Evolutionary conservation across 257 asterid species (phyloP), one percentile per base, ranked within the genome.

Genomic region (Paulownia fortunei): DNA sequence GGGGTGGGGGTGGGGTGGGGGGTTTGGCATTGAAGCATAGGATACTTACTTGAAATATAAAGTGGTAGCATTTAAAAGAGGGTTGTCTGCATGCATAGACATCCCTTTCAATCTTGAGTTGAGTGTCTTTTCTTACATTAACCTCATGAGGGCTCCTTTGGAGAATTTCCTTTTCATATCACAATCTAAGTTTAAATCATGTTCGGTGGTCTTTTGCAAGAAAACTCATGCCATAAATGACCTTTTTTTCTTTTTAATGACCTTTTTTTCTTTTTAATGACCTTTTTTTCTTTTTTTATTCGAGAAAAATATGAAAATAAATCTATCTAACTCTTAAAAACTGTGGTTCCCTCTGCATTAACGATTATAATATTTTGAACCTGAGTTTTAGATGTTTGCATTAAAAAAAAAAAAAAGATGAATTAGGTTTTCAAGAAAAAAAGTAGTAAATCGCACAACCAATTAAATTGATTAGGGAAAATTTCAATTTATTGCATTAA

Each of bases 121-220:
- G 66, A 39, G 69, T 26, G 83, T 82, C 69, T 51, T 69, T 69
- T 74, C 69, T 74, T 24, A 30, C 78, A 73, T 79, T 59, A 78
- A 74, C 65, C 73, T 36, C 55, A 16, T 66, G 54, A 66, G 21
- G 59, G 32, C 49, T 42, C 19, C 36, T 52, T 70, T 70, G 60
- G 10, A 46, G 13, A 34, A 69, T 36, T 63, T 47, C 82, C 10
- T 56, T 72, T 82, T 82, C 79, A 65, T 21, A 12, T 72, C 63
- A 70, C 76, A 41, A 41, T 79, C 77, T 8, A 36, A 60, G 84
- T 74, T 41, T 42, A 76, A 34, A 70, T 76, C 84, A 76, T 81
- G 81, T 69, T 69, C 76, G 78, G 78, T 76, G 69, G 39, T 69
- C 32, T 23, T 18, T 42, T 64, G 65, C 73, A 72, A 11, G 21